Evolutionary conservation across 129 eudicot genomes (phyloP).

Genomic region (Solidago caesia): DNA sequence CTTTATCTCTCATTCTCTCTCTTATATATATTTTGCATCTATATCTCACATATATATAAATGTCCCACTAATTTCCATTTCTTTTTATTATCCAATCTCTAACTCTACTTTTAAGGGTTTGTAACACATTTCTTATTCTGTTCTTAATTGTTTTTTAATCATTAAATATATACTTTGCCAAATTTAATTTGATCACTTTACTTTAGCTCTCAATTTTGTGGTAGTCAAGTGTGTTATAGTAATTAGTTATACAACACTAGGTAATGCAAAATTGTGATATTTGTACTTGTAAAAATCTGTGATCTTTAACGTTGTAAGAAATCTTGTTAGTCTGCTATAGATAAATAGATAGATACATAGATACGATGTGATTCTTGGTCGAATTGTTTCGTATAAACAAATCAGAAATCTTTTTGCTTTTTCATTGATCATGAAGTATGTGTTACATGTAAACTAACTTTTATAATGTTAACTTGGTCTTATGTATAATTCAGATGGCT

Average conservation of each 20-base stretch:
- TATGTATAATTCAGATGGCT: constrained; percentile 50
- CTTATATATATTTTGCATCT: background rate
- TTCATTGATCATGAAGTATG: background rate
- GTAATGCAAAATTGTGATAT: too few relatives aligned
- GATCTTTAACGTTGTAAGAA: too few relatives aligned
- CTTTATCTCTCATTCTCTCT: background rate
- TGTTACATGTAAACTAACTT: background rate
- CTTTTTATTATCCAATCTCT: background rate
- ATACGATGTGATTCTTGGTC: too few relatives aligned
- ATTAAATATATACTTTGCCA: background rate
- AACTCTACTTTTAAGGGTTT: background rate
- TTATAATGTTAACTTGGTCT: background rate
- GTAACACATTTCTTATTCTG: background rate
- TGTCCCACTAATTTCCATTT: background rate
- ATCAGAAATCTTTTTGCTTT: too few relatives aligned
- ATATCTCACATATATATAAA: background rate
- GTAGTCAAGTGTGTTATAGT: too few relatives aligned
- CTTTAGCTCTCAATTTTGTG: background rate
- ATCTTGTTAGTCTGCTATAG: too few relatives aligned
- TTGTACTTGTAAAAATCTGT: too few relatives aligned
- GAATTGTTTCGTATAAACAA: too few relatives aligned
- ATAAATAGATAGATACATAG: too few relatives aligned
- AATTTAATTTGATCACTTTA: background rate
- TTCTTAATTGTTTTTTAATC: background rate
- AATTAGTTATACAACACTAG: too few relatives aligned